Conservation (phyloP, 805 yeast species). For the Candida maesae region DNA sequence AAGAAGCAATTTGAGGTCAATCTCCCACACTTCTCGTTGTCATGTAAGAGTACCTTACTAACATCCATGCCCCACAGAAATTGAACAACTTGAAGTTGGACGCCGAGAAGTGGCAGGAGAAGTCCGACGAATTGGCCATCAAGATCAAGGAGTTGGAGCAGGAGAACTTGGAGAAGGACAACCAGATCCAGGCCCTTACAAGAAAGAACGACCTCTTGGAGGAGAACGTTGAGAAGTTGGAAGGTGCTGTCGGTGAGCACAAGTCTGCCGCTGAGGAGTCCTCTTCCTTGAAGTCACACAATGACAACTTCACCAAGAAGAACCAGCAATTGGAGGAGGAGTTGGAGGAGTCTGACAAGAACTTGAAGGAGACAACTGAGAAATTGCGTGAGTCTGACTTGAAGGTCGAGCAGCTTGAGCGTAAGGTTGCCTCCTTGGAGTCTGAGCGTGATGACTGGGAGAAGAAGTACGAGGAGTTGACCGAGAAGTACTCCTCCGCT, state of each 20-base stretch:
- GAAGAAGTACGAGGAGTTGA: constrained; percentile 83
- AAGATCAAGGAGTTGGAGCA: constrained; percentile 89
- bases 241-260: constrained; percentile 65
- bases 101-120: constrained; percentile 96
- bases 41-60: constrained; percentile 7
- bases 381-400: constrained; percentile 93
- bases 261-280: constrained; percentile 90
- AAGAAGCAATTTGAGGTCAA: background rate
- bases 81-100: constrained; percentile 86
- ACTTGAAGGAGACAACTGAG: constrained; percentile 88
- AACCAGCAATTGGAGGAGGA: constrained; percentile 85
- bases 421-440: constrained; percentile 89
- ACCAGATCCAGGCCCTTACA: constrained; percentile 87
- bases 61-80: constrained; percentile 48
- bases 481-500: constrained; percentile 75
- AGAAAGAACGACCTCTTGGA: constrained; percentile 90
- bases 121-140: constrained; percentile 80
- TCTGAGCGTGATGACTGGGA: constrained; percentile 89
- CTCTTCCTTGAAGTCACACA: constrained; percentile 79
- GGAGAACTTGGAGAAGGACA: constrained; percentile 87
- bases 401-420: constrained; percentile 93
- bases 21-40: too few species aligned
- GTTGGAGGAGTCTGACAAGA: constrained; percentile 84
- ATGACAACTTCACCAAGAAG: constrained; percentile 89
- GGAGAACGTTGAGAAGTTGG: constrained; percentile 70